Conservation (phyloP, 768 basidiomycete genomes). For the Mycena latifolia region DNA sequence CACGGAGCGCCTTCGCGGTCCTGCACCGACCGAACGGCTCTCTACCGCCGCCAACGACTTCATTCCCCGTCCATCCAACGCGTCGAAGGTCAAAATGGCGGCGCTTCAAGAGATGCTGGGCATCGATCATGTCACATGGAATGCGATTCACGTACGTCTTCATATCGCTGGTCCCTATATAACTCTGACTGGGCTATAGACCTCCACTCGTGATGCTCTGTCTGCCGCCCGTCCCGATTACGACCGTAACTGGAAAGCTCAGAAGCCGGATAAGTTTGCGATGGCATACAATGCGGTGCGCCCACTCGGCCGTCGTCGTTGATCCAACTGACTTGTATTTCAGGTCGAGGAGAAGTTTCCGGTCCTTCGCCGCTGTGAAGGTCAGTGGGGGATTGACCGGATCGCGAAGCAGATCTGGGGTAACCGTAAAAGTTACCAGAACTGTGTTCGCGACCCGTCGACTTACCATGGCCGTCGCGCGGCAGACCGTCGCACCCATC, state of each 20-base stretch:
- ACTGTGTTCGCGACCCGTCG: conserved; percentile 5
- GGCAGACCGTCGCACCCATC: neutral
- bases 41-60: conserved; percentile 2
- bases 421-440: conserved; percentile 17
- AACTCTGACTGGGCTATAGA: neutral
- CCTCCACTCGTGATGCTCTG: conserved; percentile 2
- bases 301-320: neutral
- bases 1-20: conserved; percentile 1
- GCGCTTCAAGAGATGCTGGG: conserved; percentile 6
- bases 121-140: conserved; percentile 6
- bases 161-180: no score
- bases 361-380: conserved; percentile 8
- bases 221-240: neutral
- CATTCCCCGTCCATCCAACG: conserved; percentile 12
- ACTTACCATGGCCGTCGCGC: conserved; percentile 28
- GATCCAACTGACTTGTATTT: neutral
- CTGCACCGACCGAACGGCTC: neutral
- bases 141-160: conserved; percentile 3
- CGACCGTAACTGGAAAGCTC: no score
- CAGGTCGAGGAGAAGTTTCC: conserved; percentile 18
- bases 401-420: conserved; percentile 17
- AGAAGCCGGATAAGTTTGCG: conserved; percentile 1
- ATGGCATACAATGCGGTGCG: conserved; percentile 14
- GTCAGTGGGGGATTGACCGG: conserved; percentile 1
- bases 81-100: conserved; percentile 12